Evolutionary conservation across 2,329 filamentous ascomycete species (phyloP).

Genomic region (Diaporthe citrichinensis): DNA sequence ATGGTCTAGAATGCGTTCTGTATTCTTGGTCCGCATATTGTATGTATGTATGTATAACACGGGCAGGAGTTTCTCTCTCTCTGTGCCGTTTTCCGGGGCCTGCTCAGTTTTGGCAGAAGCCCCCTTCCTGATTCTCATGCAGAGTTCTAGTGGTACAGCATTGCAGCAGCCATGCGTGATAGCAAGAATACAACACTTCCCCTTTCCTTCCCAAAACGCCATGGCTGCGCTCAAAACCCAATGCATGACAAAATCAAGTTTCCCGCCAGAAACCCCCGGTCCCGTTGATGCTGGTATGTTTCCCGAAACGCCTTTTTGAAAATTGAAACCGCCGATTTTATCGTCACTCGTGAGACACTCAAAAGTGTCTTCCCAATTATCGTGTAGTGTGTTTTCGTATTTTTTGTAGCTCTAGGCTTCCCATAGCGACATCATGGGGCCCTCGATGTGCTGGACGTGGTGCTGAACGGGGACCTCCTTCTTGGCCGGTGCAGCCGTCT

Average conservation of each 20-base stretch:
- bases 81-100: not conserved
- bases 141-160: constrained; percentile 21
- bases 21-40: constrained; percentile 15
- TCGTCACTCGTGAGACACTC: constrained; percentile 17
- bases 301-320: constrained; percentile 9
- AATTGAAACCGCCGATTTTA: constrained; percentile 7
- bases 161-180: constrained; percentile 33
- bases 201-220: not conserved
- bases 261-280: not conserved
- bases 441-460: constrained; percentile 35
- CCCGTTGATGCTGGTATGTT: constrained; percentile 5
- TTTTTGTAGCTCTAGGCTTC: constrained; percentile 20
- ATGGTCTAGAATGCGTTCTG: constrained; percentile 29
- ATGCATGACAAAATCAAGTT: constrained; percentile 26
- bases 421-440: constrained; percentile 41
- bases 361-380: not conserved
- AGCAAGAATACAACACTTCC: constrained; percentile 8
- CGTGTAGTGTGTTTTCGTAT: not conserved
- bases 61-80: not conserved
- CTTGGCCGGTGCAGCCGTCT: constrained; percentile 1
- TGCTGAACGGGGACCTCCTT: constrained; percentile 16
- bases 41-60: not conserved
- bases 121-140: constrained; percentile 20
- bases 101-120: not conserved
- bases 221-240: constrained; percentile 29